Percentiles rank a stretch among this genome's conserved stretches.
These are phyloP conservation scores for Rhodotorula paludigena DNA, from an alignment of 768 basidiomycete genomes.

Conservation along the genomic window DNA sequence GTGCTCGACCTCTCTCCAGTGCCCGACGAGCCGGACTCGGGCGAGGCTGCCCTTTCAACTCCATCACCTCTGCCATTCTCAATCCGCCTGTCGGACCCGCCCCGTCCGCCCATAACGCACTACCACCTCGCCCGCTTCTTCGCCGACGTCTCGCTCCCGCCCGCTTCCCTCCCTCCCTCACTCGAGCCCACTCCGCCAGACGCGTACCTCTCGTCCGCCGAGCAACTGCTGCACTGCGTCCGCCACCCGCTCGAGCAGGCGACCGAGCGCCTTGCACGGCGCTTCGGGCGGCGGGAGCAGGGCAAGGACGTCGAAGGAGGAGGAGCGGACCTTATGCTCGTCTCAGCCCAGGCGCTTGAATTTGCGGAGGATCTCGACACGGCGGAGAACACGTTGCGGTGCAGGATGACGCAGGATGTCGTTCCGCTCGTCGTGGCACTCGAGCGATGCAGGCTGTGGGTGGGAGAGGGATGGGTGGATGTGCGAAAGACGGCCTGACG, in stretches of 20 bases:
- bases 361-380: no score
- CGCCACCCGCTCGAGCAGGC: background rate
- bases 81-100: background rate
- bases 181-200: background rate
- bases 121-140: background rate
- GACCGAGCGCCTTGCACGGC: background rate
- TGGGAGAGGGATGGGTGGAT: background rate
- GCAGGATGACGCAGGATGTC: background rate
- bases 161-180: background rate
- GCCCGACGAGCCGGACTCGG: background rate
- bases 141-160: background rate
- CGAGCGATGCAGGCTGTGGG: background rate
- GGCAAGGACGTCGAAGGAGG: background rate
- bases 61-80: no score
- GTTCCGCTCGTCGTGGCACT: background rate
- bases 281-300: background rate
- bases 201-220: background rate
- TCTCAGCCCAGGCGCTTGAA: background rate
- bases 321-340: background rate
- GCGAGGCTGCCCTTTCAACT: background rate
- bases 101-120: background rate
- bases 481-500: no score
- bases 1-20: background rate
- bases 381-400: background rate
- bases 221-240: background rate